Base-by-base conservation (phyloP, 2,329 filamentous ascomycete genomes). In the Ophiosphaerella korrae region DNA sequence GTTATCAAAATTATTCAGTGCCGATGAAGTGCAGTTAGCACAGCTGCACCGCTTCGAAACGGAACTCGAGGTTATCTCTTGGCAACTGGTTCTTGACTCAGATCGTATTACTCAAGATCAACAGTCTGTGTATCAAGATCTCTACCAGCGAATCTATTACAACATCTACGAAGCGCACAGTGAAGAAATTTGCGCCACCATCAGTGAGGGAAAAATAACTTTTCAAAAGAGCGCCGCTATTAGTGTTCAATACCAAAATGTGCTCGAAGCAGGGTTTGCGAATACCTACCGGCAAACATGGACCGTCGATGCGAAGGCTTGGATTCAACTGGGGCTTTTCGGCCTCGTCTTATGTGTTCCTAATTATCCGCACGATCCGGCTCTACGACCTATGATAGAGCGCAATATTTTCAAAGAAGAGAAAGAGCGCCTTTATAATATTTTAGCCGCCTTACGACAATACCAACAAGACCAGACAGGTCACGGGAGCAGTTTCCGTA, bases 281-380 rank as follows among this genome's bases (percentile, higher is more conserved):
- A 47, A 52, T 8, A 62, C 55, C 29, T 53, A 48, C 36, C 32
- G 34, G 9, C 16, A 48, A 36, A 26, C 31, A 41, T 16, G 39
- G 5, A 18, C 29, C 2, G 39, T 60, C 6, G 43, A 88, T 16
- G 56, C 69, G 5, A 45, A 66, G 18, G 87, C 89, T 5, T 94
- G 92, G 85, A 80, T 92, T 24, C 81, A 88, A 43, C 86, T 96
- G 53, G 88, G 90, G 1, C 74, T 92, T 16, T 87, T 87, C 13
- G 84, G 88, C 34, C 79, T 97, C 41, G 83, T 84, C 55, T 80
- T 97, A 2, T 97, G 93, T 66, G 86, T 97, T 2, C 92, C 95
- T 0, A 88, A 96, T 71, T 87, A 88, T 59, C 83, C 89, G 3
- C 94, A 93, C 64, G 94, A 99, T 71, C 94, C 94, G 1, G 85